Conservation (phyloP, 1,139 yeast species). For the Barnettozyma hawaiiensis region DNA sequence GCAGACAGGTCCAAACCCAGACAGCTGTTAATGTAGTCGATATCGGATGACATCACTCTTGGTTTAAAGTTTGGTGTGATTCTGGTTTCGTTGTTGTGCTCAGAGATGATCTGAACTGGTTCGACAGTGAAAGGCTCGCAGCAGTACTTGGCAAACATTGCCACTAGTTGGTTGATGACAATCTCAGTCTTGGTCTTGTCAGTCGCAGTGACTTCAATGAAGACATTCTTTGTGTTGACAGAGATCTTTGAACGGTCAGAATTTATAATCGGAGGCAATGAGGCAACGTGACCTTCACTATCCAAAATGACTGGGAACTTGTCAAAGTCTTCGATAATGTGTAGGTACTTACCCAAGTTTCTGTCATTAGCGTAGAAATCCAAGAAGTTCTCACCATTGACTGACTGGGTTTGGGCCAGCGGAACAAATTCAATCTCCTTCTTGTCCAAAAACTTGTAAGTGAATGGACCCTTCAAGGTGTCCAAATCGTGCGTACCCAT, state of each 20-base stretch:
- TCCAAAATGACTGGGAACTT: conserved; percentile 90
- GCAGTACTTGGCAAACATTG: conserved; percentile 92
- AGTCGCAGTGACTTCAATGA: conserved; percentile 92
- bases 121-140: conserved; percentile 74
- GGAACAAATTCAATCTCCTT: conserved; percentile 75
- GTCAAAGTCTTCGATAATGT: conserved; percentile 82
- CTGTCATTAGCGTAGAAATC: conserved; percentile 89
- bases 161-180: conserved; percentile 85
- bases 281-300: conserved; percentile 70
- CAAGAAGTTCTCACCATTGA: conserved; percentile 77
- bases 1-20: conserved; percentile 72
- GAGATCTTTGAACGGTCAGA: conserved; percentile 87
- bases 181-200: conserved; percentile 90
- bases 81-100: conserved; percentile 76
- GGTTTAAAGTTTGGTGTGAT: conserved; percentile 68
- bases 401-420: conserved; percentile 71
- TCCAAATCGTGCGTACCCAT: conserved; percentile 97
- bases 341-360: conserved; percentile 83
- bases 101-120: conserved; percentile 80
- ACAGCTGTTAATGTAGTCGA: conserved; percentile 84
- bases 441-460: conserved; percentile 83
- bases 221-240: conserved; percentile 77
- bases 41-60: conserved; percentile 69
- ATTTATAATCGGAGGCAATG: conserved; percentile 96
- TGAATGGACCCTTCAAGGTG: conserved; percentile 75